Evolutionary conservation across 306 rosid genomes (phyloP), one percentile per base, ranked within the genome.

Genomic region (Fragaria nilgerrensis): DNA sequence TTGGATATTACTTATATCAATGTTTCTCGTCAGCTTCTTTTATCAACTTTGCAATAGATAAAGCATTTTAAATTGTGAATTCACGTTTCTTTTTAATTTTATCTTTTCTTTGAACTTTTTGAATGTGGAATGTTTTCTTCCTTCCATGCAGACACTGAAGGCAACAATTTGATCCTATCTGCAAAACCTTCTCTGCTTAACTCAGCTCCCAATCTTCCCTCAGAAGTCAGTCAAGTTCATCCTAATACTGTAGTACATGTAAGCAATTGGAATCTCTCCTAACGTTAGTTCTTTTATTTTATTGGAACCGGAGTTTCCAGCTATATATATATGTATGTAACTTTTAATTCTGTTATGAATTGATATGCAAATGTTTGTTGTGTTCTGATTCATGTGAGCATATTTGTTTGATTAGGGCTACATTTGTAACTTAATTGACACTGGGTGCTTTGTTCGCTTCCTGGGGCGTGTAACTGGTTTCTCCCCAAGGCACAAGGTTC

Each of bases 391-490:
- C 75, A 68, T 67, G n/a, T 79, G 73, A 70, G 41, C 73, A 70
- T 16, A 23, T 82, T 47, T 77, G 67, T 78, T 23, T 59, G 75
- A 73, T 63, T 63, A 94, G 98, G 99, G 99, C 70, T 95, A 89
- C 74, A 77, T 95, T 68, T 92, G 93, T 79, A 95, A 95, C 86
- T 14, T 92, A 78, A 95, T 90, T 84, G 97, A 89, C 81, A 80
- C 87, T 50, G 99, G 99, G 55, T 95, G 97, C 81, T 95, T 95
- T 89, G 97, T 95, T 77, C 96, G 97, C 76, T 95, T 89, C 83
- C 94, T 95, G 59, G 99, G 97, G 61, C 97, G 83, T 15, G 82
- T 95, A 83, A 95, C 99, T 22, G 99, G 96, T 75, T 92, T 95
- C 79, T 89, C 90, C 77, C 97, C 97, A 27, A 83, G 88, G 81